Base-by-base conservation (phyloP, 495 filamentous ascomycete genomes). In the Penicillium canariense region DNA sequence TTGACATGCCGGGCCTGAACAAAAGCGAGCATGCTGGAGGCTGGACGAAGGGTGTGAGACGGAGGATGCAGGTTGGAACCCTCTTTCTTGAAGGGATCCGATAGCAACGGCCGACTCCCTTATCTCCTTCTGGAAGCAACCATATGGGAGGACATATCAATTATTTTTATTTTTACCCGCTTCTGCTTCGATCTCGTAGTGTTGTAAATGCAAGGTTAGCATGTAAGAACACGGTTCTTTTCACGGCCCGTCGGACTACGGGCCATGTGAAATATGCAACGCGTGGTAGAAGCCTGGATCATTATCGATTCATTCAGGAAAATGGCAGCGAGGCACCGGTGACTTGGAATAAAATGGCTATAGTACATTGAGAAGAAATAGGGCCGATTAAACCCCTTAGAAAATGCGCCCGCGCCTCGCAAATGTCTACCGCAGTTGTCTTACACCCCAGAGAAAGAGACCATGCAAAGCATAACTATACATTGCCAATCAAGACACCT, bases 321-420 rank as follows among this genome's bases (percentile, higher is more conserved):
- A 25, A 48, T 61, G 35, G 53, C 40, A 67, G 61, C 57, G 59
- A 62, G 61, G 58, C 58, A 52, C 62, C 57, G 61, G 67, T 62
- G 55, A 48, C 56, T 63, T 59, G 58, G 9, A 63, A 62, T 53
- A 60, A 61, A 58, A 52, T 66, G 62, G 66, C 52, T 74, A 74
- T 72, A 64, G 62, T 74, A 74, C 71, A 74, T 68, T 66, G 56
- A 66, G 61, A 68, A 66, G 58, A 55, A 64, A 58, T 47, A 51
- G 58, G 66, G 60, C 65, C 60, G 61, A 62, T 62, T 58, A 61
- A 58, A 63, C 57, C 60, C 60, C 68, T 61, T 55, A 42, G 51
- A 61, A 64, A 58, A 62, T 74, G 66, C 71, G 71, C 71, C 67
- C 65, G 65, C 64, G 63, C 69, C 65, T 67, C 54, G 55, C 62